Evolutionary conservation across 441 rosid species (phyloP).

Genomic region (Flueggea neowawraea): DNA sequence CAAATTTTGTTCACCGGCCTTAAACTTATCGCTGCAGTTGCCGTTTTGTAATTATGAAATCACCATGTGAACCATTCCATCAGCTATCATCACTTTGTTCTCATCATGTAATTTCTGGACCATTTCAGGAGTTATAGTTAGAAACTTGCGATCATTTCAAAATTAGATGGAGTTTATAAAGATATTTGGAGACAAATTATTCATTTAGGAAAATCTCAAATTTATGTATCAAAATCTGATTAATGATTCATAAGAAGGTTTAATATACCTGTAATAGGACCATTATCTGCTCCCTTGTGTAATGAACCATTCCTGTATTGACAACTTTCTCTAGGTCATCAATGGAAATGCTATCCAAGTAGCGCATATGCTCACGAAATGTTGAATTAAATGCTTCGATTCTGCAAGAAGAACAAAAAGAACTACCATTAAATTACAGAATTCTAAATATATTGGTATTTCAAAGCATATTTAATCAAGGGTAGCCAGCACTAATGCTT

Average conservation of each 20-base stretch:
- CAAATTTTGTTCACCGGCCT: background rate
- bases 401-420: conserved; percentile 30
- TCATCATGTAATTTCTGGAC: conserved; percentile 89
- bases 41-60: conserved; percentile 30
- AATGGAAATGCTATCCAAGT: conserved; percentile 64
- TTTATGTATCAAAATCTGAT: background rate
- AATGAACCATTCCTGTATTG: conserved; percentile 43
- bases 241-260: background rate
- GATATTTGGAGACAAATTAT: background rate
- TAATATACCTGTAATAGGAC: conserved; percentile 63
- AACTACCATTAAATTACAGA: background rate
- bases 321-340: conserved; percentile 67
- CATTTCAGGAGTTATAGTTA: background rate
- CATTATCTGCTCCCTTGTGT: conserved; percentile 64
- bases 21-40: conserved; percentile 7
- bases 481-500: background rate
- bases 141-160: background rate
- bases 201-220: background rate
- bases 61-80: conserved; percentile 69
- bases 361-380: conserved; percentile 87
- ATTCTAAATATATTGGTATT: background rate
- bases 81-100: conserved; percentile 88
- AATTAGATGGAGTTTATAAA: background rate
- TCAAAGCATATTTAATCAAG: background rate
- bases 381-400: conserved; percentile 65